Conservation (phyloP, 2,329 filamentous ascomycete species). For the Colletotrichum neosansevieriae region DNA sequence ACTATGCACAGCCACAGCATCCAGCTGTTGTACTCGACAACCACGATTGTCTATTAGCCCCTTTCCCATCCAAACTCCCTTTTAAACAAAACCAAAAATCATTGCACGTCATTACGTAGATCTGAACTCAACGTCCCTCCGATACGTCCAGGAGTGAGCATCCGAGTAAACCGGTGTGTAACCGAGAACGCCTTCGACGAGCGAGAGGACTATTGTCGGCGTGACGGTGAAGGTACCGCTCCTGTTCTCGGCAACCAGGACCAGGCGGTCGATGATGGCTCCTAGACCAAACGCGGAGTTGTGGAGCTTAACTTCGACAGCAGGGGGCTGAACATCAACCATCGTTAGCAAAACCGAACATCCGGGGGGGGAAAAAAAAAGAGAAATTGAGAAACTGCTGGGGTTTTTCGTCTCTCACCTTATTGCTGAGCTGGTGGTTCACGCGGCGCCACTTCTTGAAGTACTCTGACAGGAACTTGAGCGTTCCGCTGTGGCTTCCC, state of each 20-base stretch:
- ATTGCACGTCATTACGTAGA: background rate
- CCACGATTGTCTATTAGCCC: background rate
- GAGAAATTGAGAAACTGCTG: too few species aligned
- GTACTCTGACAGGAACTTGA: conserved; percentile 60
- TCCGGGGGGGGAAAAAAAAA: too few species aligned
- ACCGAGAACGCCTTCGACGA: conserved; percentile 61
- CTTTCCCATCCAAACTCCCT: background rate
- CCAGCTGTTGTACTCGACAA: background rate
- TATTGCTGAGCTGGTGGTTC: conserved; percentile 54
- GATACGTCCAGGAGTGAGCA: conserved; percentile 39
- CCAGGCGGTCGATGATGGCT: conserved; percentile 57
- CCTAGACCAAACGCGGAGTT: conserved; percentile 60
- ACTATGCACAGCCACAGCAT: background rate
- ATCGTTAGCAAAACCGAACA: too few species aligned
- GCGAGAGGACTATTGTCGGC: conserved; percentile 56
- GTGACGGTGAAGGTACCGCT: conserved; percentile 51
- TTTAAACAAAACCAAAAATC: background rate
- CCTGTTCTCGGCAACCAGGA: conserved; percentile 51
- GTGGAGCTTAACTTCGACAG: conserved; percentile 55
- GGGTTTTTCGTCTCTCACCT: conserved; percentile 46
- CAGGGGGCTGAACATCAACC: conserved; percentile 51
- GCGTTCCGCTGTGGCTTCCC: conserved; percentile 60
- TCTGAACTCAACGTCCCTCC: conserved; percentile 36
- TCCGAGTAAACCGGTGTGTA: conserved; percentile 51
- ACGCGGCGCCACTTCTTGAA: conserved; percentile 60